A percentile compares a stretch with the other conserved stretches of the same genome.
Conservation (phyloP, 2,329 filamentous ascomycete genomes). For the Pestalotiopsis fici region DNA sequence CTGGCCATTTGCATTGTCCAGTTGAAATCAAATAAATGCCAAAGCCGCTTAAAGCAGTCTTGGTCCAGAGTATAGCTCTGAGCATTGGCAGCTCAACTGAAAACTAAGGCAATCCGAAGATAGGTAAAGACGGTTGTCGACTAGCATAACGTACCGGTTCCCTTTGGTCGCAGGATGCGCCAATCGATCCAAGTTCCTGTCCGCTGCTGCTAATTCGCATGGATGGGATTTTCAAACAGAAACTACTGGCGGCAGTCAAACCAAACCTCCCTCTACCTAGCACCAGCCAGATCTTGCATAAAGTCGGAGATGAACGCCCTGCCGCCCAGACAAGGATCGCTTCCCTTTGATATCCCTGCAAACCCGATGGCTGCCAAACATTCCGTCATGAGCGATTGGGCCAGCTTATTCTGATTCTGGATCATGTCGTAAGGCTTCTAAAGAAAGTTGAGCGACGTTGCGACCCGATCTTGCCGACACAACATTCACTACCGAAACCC, state of each 20-base stretch:
- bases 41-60: no score
- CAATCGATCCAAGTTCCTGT: no score
- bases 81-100: no score
- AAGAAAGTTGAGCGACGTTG: not conserved
- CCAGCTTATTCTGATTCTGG: not conserved
- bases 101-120: no score
- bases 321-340: constrained; percentile 10
- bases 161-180: no score
- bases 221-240: not conserved
- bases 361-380: not conserved
- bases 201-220: not conserved
- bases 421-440: not conserved
- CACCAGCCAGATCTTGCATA: constrained; percentile 18
- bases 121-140: no score
- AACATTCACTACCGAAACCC: not conserved
- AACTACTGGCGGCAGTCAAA: not conserved
- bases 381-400: not conserved
- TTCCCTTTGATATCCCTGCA: constrained; percentile 1
- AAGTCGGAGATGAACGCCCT: constrained; percentile 24
- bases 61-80: no score
- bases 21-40: no score
- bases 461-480: not conserved
- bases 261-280: not conserved
- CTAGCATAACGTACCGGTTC: no score
- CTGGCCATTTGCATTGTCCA: no score